Evolutionary conservation across 1,284 basidiomycete genomes (phyloP).

Genomic region (Pisolithus thermaeus): DNA sequence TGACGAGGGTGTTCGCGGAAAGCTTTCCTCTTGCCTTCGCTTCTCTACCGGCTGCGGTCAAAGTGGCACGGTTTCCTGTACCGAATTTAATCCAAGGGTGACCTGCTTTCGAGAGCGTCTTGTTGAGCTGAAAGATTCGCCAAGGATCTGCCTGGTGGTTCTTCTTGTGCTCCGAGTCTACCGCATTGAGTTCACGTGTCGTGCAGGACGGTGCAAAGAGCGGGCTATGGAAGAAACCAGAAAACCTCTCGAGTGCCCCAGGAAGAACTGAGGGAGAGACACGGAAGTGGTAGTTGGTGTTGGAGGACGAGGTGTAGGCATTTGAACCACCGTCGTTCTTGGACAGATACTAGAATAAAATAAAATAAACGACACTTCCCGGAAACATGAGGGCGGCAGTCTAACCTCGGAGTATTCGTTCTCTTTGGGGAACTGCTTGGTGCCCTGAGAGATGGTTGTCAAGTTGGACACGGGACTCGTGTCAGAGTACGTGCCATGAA

Average conservation of each 20-base stretch:
- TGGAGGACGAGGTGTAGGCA: constrained; percentile 89
- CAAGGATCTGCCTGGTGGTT: constrained; percentile 94
- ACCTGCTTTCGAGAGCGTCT: constrained; percentile 73
- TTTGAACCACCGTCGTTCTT: constrained; percentile 92
- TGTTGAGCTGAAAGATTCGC: constrained; percentile 97
- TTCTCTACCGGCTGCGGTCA: constrained; percentile 65
- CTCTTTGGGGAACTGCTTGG: constrained; percentile 80
- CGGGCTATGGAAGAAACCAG: constrained; percentile 92
- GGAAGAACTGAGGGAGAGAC: constrained; percentile 83
- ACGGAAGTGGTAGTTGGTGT: constrained; percentile 94
- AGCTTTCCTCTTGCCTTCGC: constrained; percentile 46
- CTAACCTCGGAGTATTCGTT: constrained; percentile 85
- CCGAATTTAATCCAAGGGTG: constrained; percentile 95
- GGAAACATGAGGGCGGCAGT: constrained; percentile 3
- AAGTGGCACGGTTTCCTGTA: constrained; percentile 82
- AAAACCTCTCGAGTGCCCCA: constrained; percentile 86
- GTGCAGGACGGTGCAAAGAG: constrained; percentile 91
- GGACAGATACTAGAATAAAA: constrained; percentile 61
- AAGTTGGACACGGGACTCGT: neutral
- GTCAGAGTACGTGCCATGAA: constrained; percentile 70
- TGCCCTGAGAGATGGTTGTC: constrained; percentile 47
- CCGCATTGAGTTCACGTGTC: constrained; percentile 91
- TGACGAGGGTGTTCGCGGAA: constrained; percentile 9
- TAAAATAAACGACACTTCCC: neutral
- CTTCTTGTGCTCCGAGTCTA: constrained; percentile 98